Conservation (phyloP, 495 filamentous ascomycete genomes). For the Tuber aestivum region DNA sequence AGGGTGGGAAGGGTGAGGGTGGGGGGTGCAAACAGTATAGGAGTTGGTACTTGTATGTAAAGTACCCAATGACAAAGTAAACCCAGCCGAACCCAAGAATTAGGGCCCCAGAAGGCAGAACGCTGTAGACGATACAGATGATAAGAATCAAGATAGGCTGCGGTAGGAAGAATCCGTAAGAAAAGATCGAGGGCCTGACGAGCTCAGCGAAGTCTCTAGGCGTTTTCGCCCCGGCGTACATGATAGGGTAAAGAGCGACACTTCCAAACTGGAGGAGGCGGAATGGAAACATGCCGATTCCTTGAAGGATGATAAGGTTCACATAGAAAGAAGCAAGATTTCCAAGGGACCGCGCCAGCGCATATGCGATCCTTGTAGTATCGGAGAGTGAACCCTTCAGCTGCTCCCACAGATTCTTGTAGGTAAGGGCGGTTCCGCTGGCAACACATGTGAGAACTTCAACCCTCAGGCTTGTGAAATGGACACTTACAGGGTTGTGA, state of each 20-base stretch:
- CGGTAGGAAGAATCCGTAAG: constrained; percentile 92
- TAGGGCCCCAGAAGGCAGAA: constrained; percentile 73
- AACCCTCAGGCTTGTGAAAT: background rate
- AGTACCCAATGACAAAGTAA: constrained; percentile 85
- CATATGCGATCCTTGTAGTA: constrained; percentile 67
- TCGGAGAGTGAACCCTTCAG: constrained; percentile 70
- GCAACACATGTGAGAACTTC: background rate
- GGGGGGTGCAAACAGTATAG: constrained; percentile 53
- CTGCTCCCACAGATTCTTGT: constrained; percentile 61
- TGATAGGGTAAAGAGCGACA: constrained; percentile 76
- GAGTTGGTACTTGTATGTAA: constrained; percentile 96
- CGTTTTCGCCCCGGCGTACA: constrained; percentile 70
- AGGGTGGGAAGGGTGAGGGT: background rate
- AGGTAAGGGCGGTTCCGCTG: constrained; percentile 59
- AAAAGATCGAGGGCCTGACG: constrained; percentile 76
- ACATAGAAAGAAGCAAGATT: constrained; percentile 75
- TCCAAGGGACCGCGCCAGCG: constrained; percentile 69
- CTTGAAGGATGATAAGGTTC: constrained; percentile 91
- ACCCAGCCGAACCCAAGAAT: constrained; percentile 75
- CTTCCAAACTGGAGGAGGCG: constrained; percentile 84
- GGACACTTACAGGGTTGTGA: constrained; percentile 61
- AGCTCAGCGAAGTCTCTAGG: constrained; percentile 87
- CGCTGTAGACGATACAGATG: constrained; percentile 90
- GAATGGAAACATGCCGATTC: constrained; percentile 85
- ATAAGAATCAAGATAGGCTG: constrained; percentile 86